These are phyloP conservation scores for Globisporangium apiculatum DNA, from an alignment of 352 stramenopile genomes.

Conservation along the genomic window DNA sequence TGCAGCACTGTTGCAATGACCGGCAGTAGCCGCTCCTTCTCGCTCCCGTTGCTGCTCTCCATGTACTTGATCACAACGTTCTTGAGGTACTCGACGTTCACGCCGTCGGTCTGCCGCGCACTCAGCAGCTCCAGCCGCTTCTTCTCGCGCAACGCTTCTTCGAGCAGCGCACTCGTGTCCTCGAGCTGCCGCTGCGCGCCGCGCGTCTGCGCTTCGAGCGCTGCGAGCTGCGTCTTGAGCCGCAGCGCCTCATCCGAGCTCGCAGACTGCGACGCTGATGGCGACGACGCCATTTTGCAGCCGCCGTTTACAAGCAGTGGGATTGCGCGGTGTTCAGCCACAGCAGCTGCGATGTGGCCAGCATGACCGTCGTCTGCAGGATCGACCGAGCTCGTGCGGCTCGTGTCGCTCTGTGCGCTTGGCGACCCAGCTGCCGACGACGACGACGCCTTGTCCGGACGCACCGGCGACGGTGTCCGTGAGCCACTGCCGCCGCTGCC, in stretches of 20 bases:
- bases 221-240: conserved; percentile 35
- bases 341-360: conserved; percentile 28
- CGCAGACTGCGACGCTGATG: too few species aligned
- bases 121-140: conserved; percentile 43
- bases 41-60: conserved; percentile 54
- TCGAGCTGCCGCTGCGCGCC: conserved; percentile 51
- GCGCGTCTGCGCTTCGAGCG: conserved; percentile 35
- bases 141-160: conserved; percentile 51
- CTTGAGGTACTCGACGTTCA: conserved; percentile 82
- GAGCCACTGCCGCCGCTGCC: conserved; percentile 1
- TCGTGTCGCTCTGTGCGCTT: conserved; percentile 28
- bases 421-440: conserved; percentile 26
- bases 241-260: conserved; percentile 24
- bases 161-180: conserved; percentile 36
- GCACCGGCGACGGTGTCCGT: conserved; percentile 16
- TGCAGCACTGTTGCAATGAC: conserved; percentile 69
- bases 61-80: conserved; percentile 87
- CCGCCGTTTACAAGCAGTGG: conserved; percentile 16
- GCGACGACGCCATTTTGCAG: not conserved
- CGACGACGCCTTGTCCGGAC: conserved; percentile 29
- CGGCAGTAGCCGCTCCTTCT: conserved; percentile 74
- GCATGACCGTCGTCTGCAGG: conserved; percentile 24
- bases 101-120: conserved; percentile 24
- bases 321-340: conserved; percentile 40
- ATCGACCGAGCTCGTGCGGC: conserved; percentile 17